Base-by-base conservation (phyloP, 495 filamentous ascomycete genomes). In the Lasiosphaeris hirsuta region DNA sequence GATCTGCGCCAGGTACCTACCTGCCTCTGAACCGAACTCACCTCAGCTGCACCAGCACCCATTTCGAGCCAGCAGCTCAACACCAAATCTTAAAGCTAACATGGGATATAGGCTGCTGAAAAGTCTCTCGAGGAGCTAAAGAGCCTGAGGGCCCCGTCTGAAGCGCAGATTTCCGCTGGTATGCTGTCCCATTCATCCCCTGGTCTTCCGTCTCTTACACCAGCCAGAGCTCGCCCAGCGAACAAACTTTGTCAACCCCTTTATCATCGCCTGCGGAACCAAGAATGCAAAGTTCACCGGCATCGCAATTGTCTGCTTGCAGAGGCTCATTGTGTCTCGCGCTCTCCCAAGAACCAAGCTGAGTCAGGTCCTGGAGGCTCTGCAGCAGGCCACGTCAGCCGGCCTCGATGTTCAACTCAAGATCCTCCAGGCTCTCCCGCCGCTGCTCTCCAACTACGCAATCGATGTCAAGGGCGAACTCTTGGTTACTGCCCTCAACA, bases 361-460 rank as follows among this genome's bases (percentile, higher is more conserved):
- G 50, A 85, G 84, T 63, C 91, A 95, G 62, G 89, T 96, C 30
- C 77, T 98, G 10, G 87, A 92, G 50, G 92, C 91, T 1, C 78
- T 98, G 59, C 85, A 86, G 64, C 91, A 97, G 65, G 90, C 88
- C 49, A 87, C 88, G 3, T 72, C 63, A 19, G 63, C 72, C 80
- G 92, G 87, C 35, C 81, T 95, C 47, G 95, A 98, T 69, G 87
- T 97, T 2, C 94, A 98, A 64, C 82, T 98, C 49, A 98, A 97
- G 72, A 95, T 97, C 33, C 77, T 98, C 14, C 94, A 98, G 68
- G 89, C 92, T 0, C 75, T 98, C 34, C 94, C 95, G n/a, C 88
- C 91, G 1, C 67, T 98, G 38, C 74, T 97, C 7, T 92, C 97
- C 61, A 94, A 94, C 68, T 97, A 97, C 74, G 85, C 90, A 0